Base-by-base conservation (phyloP, 768 basidiomycete species). In the Leccinum olivaceopallidum region DNA sequence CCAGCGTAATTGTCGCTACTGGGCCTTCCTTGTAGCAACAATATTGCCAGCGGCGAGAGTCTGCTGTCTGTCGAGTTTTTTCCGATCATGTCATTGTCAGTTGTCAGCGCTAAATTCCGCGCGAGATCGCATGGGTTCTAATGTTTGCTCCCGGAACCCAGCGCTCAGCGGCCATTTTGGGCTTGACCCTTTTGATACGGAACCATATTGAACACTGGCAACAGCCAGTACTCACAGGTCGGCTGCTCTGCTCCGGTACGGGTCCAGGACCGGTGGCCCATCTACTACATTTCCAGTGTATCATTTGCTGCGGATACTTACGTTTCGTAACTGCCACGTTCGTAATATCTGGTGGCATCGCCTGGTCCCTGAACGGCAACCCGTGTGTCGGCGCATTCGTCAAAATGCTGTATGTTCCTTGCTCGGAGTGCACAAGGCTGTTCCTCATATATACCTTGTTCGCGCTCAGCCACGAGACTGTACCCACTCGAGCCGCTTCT, bases 391-490 rank as follows among this genome's bases (percentile, higher is more conserved):
- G 53, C 56, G 52, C 56, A 55, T 28, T 24, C 55, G 58, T 53
- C 65, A 62, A 50, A 39, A 60, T 53, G 55, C 26, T 49, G 50
- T 52, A 37, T 48, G 36, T 18, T 42, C 14, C 39, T 44, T 50
- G 32, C 42, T 49, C 16, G 48, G 36, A 54, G 6, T 55, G 22
- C 22, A 32, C 60, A 18, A 53, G 61, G 60, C 60, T 62, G 60
- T 67, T 49, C 61, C 42, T 62, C 60, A 56, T 70, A 65, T 70
- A 70, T 70, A 71, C 61, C 48, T 51, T 52, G 44, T 47, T 47
- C 20, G 34, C 28, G 30, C 24, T 20, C 26, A 24, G 20, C 53
- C 61, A 57, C 52, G 30, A 55, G 51, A 55, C 18, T 18, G 22
- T 26, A 58, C 49, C n/a, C 36, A 54, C 53, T 34, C 26, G 32